Evolutionary conservation across 768 basidiomycete genomes (phyloP).

Genomic region (Filobasidium floriforme): DNA sequence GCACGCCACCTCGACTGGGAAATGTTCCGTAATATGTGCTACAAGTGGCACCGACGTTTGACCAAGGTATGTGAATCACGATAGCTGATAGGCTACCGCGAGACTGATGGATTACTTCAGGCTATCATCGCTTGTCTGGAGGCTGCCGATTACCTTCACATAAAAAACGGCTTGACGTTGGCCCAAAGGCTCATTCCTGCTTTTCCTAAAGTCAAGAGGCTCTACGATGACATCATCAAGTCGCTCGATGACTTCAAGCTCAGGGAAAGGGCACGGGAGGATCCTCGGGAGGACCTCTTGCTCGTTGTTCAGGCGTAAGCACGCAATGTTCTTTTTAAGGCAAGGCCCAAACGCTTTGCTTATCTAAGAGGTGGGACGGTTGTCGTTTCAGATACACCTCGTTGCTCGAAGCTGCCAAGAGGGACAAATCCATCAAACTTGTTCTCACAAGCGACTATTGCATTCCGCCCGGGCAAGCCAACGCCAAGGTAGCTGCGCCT

Average conservation of each 20-base stretch:
- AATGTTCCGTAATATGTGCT: conserved; percentile 60
- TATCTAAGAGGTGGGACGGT: background rate
- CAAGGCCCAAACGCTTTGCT: background rate
- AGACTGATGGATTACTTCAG: conserved; percentile 36
- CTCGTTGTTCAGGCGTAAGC: conserved; percentile 22
- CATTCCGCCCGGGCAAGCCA: background rate
- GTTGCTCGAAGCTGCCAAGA: conserved; percentile 6
- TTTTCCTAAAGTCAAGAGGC: conserved; percentile 14
- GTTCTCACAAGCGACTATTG: conserved; percentile 12
- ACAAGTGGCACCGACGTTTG: conserved; percentile 79
- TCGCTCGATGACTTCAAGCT: conserved; percentile 10
- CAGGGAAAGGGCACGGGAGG: conserved; percentile 5
- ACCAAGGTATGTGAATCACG: conserved; percentile 52
- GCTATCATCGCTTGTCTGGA: conserved; percentile 71
- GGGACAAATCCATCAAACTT: conserved; percentile 11
- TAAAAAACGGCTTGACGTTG: conserved; percentile 92
- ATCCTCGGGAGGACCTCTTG: conserved; percentile 19
- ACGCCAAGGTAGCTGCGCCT: background rate
- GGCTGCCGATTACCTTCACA: conserved; percentile 90
- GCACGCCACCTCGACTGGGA: conserved; percentile 54
- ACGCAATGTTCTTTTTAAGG: background rate
- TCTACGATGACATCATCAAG: conserved; percentile 11
- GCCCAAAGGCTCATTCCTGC: conserved; percentile 48
- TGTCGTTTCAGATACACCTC: conserved; percentile 2
- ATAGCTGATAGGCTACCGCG: background rate